Base-by-base conservation (phyloP, 495 filamentous ascomycete species). In the Hyaloscypha hepaticicola region DNA sequence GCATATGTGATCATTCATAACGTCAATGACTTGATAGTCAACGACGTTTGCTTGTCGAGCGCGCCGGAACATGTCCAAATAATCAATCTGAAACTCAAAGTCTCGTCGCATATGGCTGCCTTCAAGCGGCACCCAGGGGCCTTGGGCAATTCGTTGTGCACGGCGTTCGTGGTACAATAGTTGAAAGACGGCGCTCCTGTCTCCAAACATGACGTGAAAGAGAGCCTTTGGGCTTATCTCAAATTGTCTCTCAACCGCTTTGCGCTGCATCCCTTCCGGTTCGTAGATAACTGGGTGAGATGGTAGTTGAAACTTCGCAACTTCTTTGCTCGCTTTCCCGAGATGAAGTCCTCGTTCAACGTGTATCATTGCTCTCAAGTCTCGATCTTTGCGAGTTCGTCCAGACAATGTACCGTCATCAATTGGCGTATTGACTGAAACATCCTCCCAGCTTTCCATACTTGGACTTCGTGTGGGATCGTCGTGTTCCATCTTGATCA, bases 201-300 rank as follows among this genome's bases (percentile, higher is more conserved):
- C 95, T 29, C 95, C 95, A 70, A 97, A 98, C 60, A 99, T 82
- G 11, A 97, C 89, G 71, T 98, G 95, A 75, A 97, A 98, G 33
- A 97, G 82, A 1, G 93, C 92, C 74, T 98, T 97, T 19, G 95
- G 86, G 66, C 89, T 94, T 58, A 98, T 83, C 63, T 95, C 88
- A 69, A 96, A 93, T 51, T 89, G 80, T 64, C 88, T 86, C 72
- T 96, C 91, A 2, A 89, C 82, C 27, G 88, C 77, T 62, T 82
- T 79, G 61, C 77, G 77, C 60, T 90, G 86, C 82, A 96, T 92
- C 33, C 87, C 90, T 58, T 87, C 83, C 0, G 95, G 95, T 53
- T 90, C 87, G 76, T 93, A 96, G 49, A 88, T 76, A 0, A 98
- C 89, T 2, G 95, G 85, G 63, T 92, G 86, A 0, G 87, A 80